Conservation (phyloP, 129 eudicot genomes). For the Artemisia argyi region DNA sequence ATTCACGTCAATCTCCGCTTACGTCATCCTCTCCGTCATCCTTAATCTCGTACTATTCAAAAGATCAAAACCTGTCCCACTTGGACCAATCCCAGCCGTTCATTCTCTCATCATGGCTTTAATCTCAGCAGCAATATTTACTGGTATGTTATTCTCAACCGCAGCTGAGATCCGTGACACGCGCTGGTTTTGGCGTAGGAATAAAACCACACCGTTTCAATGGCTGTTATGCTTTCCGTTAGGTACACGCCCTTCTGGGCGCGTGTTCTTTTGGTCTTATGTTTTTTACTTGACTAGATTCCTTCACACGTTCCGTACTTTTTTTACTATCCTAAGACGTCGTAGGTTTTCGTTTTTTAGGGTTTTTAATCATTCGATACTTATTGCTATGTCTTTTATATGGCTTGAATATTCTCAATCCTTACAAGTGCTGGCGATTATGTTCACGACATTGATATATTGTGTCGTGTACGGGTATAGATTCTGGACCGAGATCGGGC, state of each 20-base stretch:
- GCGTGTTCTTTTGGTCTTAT: constrained; percentile 93
- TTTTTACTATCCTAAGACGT: constrained; percentile 40
- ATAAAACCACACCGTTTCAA: constrained; percentile 55
- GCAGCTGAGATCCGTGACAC: constrained; percentile 85
- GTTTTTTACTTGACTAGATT: constrained; percentile 66
- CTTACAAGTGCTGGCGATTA: constrained; percentile 65
- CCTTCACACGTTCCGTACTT: constrained; percentile 63
- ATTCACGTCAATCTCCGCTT: constrained; percentile 34
- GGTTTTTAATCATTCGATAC: constrained; percentile 56
- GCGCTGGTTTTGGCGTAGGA: constrained; percentile 77
- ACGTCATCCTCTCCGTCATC: constrained; percentile 21
- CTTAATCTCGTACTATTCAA: constrained; percentile 22
- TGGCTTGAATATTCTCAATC: constrained; percentile 92
- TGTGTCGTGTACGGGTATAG: constrained; percentile 43
- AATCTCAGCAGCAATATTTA: constrained; percentile 59
- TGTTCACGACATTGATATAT: constrained; percentile 50
- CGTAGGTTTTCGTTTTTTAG: constrained; percentile 48
- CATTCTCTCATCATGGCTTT: constrained; percentile 38
- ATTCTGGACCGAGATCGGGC: constrained; percentile 64
- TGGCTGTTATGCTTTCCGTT: constrained; percentile 86
- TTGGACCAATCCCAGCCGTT: constrained; percentile 34
- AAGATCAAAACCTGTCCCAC: constrained; percentile 27
- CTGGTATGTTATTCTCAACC: constrained; percentile 67
- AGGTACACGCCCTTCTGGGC: constrained; percentile 86
- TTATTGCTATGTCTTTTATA: constrained; percentile 51